phyloP scores from a whole-genome alignment of 2,329 filamentous ascomycete species.

The Nemania sp. region DNA sequence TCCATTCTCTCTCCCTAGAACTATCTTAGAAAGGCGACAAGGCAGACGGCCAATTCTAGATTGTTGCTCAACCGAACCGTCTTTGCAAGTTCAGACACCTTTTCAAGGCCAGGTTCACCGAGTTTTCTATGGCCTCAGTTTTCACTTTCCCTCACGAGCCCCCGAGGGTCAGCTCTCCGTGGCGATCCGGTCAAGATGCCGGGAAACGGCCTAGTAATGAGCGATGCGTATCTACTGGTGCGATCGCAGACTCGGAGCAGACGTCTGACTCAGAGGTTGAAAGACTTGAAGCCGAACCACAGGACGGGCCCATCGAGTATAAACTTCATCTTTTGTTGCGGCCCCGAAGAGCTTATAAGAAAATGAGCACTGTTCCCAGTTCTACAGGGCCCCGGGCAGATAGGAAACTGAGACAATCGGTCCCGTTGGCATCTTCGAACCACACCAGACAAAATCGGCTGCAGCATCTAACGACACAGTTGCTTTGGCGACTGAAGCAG shows the following conservation, averaged over 20 bases:
- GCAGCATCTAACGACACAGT: constrained; percentile 92
- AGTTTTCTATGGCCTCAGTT: constrained; percentile 81
- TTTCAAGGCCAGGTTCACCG: background rate
- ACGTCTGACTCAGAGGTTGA: constrained; percentile 58
- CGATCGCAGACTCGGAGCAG: constrained; percentile 44
- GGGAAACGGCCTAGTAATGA: constrained; percentile 50
- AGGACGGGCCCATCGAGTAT: constrained; percentile 95
- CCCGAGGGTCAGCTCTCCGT: constrained; percentile 89
- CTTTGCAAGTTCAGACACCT: background rate
- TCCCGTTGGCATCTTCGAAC: constrained; percentile 59
- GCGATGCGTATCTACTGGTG: constrained; percentile 53
- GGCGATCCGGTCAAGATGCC: constrained; percentile 72
- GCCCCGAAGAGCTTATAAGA: constrained; percentile 78
- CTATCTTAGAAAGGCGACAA: constrained; percentile 1
- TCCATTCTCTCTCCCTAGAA: constrained; percentile 3
- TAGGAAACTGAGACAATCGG: constrained; percentile 46
- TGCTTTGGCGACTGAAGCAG: constrained; percentile 94
- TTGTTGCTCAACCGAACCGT: constrained; percentile 11
- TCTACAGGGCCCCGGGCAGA: constrained; percentile 51
- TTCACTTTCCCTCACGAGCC: constrained; percentile 95
- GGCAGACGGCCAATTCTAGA: background rate
- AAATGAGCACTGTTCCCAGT: constrained; percentile 71
- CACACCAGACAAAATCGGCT: constrained; percentile 85
- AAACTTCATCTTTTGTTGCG: constrained; percentile 91
- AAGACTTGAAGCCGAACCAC: constrained; percentile 88